Evolutionary conservation across 352 stramenopile species (phyloP).

Genomic region (Discostella stelligera): DNA sequence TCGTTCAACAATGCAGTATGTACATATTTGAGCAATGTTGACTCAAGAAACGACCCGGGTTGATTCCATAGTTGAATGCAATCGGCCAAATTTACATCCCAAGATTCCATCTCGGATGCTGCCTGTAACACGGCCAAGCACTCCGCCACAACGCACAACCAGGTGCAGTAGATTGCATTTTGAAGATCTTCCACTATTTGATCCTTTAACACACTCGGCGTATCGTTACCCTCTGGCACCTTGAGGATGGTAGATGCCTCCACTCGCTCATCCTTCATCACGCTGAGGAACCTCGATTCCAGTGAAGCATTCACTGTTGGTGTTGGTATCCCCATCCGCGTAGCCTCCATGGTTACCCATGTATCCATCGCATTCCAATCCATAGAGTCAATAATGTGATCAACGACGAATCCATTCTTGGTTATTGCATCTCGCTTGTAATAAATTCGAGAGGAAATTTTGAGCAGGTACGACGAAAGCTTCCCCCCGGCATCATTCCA

Average conservation of each 20-base stretch:
- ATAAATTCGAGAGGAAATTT: constrained; percentile 35
- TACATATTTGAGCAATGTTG: constrained; percentile 38
- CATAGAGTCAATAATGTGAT: constrained; percentile 44
- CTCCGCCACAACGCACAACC: constrained; percentile 28
- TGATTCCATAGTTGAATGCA: constrained; percentile 43
- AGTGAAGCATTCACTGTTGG: constrained; percentile 40
- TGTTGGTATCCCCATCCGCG: constrained; percentile 30
- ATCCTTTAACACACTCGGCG: constrained; percentile 44
- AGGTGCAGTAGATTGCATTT: constrained; percentile 38
- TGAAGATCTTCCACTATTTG: constrained; percentile 45
- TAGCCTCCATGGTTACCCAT: constrained; percentile 47
- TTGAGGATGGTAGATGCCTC: constrained; percentile 40
- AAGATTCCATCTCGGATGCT: constrained; percentile 32
- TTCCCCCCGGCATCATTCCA: constrained; percentile 29
- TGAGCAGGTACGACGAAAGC: constrained; percentile 22
- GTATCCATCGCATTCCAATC: constrained; percentile 35
- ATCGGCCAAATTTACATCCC: constrained; percentile 33
- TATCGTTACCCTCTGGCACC: constrained; percentile 27
- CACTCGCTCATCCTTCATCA: constrained; percentile 47
- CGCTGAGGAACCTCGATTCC: constrained; percentile 41
- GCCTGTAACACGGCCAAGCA: constrained; percentile 40
- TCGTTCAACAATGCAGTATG: constrained; percentile 7
- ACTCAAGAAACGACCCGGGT: constrained; percentile 42
- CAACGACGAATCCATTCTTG: constrained; percentile 31
- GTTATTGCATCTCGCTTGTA: constrained; percentile 50